Conservation (phyloP, 441 rosid genomes). For the Euphorbia schlechtendalii region DNA sequence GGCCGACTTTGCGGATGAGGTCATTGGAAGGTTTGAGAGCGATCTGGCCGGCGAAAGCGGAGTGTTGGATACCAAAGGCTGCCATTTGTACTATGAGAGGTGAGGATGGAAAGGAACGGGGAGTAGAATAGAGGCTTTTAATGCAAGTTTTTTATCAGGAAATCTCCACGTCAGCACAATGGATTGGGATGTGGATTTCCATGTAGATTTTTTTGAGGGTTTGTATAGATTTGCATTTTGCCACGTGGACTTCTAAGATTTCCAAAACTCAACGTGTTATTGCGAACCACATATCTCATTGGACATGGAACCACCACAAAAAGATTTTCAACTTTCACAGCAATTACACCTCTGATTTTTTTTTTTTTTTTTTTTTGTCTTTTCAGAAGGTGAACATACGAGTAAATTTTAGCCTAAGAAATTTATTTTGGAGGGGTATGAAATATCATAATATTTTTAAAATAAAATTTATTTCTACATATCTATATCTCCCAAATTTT, state of each 20-base stretch:
- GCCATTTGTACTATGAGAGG: slow-evolving; percentile 33
- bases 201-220: background rate
- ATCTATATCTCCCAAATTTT: too few relatives aligned
- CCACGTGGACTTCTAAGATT: slow-evolving; percentile 25
- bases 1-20: slow-evolving; percentile 46
- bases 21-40: slow-evolving; percentile 54
- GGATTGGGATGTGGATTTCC: slow-evolving; percentile 35
- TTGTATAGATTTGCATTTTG: slow-evolving; percentile 14
- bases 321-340: too few relatives aligned
- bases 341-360: too few relatives aligned
- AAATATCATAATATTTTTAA: too few relatives aligned
- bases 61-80: slow-evolving; percentile 57
- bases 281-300: too few relatives aligned
- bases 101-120: background rate
- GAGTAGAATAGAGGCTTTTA: slow-evolving; percentile 23
- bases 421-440: too few relatives aligned
- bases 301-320: too few relatives aligned
- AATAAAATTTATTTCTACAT: too few relatives aligned
- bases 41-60: slow-evolving; percentile 59
- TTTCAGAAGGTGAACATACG: too few relatives aligned
- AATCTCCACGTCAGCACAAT: slow-evolving; percentile 39
- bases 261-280: too few relatives aligned
- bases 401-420: too few relatives aligned
- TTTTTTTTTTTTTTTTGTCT: too few relatives aligned
- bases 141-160: slow-evolving; percentile 40